Evolutionary conservation across 495 filamentous ascomycete genomes (phyloP).

Genomic region (Choiromyces venosus): DNA sequence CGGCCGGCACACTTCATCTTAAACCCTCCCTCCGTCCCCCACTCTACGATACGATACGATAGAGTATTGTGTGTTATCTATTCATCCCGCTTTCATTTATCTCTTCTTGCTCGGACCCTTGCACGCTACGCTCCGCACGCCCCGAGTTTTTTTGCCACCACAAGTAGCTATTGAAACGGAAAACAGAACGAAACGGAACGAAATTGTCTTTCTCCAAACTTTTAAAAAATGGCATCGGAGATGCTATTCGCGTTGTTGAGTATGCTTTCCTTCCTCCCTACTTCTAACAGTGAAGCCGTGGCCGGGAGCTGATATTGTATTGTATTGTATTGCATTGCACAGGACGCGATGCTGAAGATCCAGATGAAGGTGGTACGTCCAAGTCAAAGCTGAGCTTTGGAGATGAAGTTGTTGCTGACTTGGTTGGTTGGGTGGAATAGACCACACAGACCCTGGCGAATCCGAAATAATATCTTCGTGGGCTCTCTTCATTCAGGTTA

Average conservation of each 20-base stretch:
- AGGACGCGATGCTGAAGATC: slow-evolving; percentile 40
- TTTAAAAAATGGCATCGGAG: slow-evolving; percentile 28
- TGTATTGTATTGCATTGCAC: slow-evolving; percentile 1
- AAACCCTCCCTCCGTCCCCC: not conserved
- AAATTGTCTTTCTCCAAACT: not conserved
- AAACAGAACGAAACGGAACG: not conserved
- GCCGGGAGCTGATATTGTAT: slow-evolving; percentile 6
- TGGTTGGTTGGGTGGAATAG: slow-evolving; percentile 12
- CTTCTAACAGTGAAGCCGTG: slow-evolving; percentile 3
- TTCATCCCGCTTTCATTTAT: not conserved
- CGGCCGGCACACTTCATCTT: not conserved
- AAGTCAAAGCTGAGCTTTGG: not conserved
- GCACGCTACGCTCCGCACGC: not conserved
- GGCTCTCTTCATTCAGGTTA: slow-evolving; percentile 92
- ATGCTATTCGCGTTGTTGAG: slow-evolving; percentile 37
- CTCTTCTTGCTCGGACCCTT: not conserved
- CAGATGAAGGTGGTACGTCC: slow-evolving; percentile 37
- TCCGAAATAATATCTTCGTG: slow-evolving; percentile 93
- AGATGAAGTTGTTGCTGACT: slow-evolving; percentile 9
- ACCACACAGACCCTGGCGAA: slow-evolving; percentile 50
- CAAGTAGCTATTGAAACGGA: not conserved
- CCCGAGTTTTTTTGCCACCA: not conserved
- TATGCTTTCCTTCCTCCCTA: slow-evolving; percentile 9
- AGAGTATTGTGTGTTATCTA: not conserved
- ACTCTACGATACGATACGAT: too few relatives aligned